Evolutionary conservation across 2,329 filamentous ascomycete genomes (phyloP), one percentile per base, ranked within the genome.

Genomic region (Exophiala lecanii-corni): DNA sequence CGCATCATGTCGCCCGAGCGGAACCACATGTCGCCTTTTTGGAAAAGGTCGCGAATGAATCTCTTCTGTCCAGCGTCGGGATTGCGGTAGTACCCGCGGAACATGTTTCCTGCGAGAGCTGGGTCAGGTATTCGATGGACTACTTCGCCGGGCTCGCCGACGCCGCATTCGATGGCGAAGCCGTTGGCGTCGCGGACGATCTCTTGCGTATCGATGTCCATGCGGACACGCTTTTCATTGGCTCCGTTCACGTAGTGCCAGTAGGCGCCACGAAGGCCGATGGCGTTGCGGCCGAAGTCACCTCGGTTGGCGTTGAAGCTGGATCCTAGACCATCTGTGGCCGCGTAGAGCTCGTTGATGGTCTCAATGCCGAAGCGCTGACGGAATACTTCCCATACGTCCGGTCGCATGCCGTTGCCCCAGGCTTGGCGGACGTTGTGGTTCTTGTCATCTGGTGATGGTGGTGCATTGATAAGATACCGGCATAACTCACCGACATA

Each of bases 1-100:
- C 81, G 74, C 31, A 92, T 68, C 25, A 94, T 74, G 57, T 95
- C 89, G 15, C 89, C 89, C 0, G 86, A 84, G 18, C 86, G 79
- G 71, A 89, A 94, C 73, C 80, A 94, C 0, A 79, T 82, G 57
- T 95, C 89, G n/a, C 84, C 87, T 57, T 82, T 82, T 43, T 65
- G 67, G 50, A 92, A 78, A 2, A 92, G 84, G 55, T 83, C 70
- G 5, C 82, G 76, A 47, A 92, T 63, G 36, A 94, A 74, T 64
- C 94, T 94, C 52, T 77, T 73, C 20, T 78, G 67, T 0, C 82
- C 85, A 0, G 88, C 86, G 17, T 74, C 72, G 7, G 73, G 62
- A 62, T 94, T 89, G 49, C 81, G 80, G 62, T 82, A 87, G 66
- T 95, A 95, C 2, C 89, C 89, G 59, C 88, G 84, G 67, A 89